Evolutionary conservation across 345 rosid genomes (phyloP).

Genomic region (Barbarea vulgaris): DNA sequence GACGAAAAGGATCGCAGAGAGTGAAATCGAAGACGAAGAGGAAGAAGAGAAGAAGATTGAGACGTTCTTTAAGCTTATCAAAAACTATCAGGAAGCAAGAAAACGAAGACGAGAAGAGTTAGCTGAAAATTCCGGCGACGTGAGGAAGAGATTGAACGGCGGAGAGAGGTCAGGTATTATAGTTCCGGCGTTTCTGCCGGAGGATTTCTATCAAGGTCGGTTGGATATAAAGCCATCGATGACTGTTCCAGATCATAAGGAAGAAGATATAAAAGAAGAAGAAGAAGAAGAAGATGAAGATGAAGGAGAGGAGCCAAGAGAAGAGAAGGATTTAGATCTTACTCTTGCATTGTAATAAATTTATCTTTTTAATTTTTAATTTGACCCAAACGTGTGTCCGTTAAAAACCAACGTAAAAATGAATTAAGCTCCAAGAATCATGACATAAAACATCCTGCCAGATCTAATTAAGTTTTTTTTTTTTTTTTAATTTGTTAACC

Average conservation of each 20-base stretch:
- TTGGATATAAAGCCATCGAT: constrained; percentile 23
- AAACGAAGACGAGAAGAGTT: constrained; percentile 35
- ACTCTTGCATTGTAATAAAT: constrained; percentile 32
- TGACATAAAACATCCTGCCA: neutral
- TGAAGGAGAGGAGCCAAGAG: neutral
- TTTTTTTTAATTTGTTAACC: neutral
- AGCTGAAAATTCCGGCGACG: neutral
- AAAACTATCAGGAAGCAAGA: constrained; percentile 32
- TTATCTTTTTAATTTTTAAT: too few relatives aligned
- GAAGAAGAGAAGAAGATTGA: constrained; percentile 42
- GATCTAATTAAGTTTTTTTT: neutral
- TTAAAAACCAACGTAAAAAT: neutral
- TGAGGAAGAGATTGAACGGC: constrained; percentile 10
- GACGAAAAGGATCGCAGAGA: neutral
- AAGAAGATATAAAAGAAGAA: constrained; percentile 9
- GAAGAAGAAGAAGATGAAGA: constrained; percentile 5
- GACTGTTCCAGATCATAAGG: constrained; percentile 22
- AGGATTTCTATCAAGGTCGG: constrained; percentile 31
- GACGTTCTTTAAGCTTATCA: constrained; percentile 37
- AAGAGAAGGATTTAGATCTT: constrained; percentile 40
- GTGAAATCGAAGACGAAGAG: constrained; percentile 27
- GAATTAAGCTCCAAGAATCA: neutral
- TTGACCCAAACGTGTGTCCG: neutral
- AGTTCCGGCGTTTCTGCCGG: constrained; percentile 40
- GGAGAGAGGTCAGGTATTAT: constrained; percentile 28